A percentile compares a stretch with the other conserved stretches of the same genome.
Evolutionary conservation across 2,329 filamentous ascomycete species (phyloP).

Genomic region (Fusarium palustre): DNA sequence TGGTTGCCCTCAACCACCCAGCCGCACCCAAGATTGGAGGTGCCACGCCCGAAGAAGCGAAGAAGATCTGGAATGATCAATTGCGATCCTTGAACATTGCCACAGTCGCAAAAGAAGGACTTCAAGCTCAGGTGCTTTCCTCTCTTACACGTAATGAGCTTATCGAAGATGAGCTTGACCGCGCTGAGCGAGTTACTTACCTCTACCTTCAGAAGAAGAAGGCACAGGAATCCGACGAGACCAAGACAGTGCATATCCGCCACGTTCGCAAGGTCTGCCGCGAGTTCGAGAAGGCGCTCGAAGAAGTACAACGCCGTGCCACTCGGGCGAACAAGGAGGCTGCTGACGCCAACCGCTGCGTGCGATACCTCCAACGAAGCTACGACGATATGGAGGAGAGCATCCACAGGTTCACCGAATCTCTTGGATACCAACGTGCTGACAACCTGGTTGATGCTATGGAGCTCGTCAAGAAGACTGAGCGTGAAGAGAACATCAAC

Average conservation of each 20-base stretch:
- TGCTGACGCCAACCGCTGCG: neutral
- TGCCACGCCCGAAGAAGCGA: neutral
- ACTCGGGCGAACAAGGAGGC: conserved; percentile 3
- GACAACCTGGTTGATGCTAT: neutral
- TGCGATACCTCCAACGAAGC: neutral
- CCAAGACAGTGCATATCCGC: neutral
- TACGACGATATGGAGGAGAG: neutral
- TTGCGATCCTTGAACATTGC: neutral
- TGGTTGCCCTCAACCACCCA: neutral
- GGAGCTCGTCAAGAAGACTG: conserved; percentile 6
- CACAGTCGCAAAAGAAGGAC: neutral
- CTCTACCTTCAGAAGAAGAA: neutral
- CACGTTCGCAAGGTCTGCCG: conserved; percentile 8
- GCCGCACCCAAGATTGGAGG: neutral
- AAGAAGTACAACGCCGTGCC: neutral
- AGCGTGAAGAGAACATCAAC: conserved; percentile 3
- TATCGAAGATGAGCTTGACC: conserved; percentile 3
- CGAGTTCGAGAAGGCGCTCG: neutral
- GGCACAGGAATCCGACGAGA: neutral
- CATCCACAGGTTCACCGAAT: neutral
- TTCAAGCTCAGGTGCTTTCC: neutral
- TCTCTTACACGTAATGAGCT: conserved; percentile 5
- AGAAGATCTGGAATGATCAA: neutral
- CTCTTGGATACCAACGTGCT: conserved; percentile 6
- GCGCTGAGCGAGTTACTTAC: neutral